Evolutionary conservation across 2,329 filamentous ascomycete genomes (phyloP).

Genomic region (Beauveria sp.): DNA sequence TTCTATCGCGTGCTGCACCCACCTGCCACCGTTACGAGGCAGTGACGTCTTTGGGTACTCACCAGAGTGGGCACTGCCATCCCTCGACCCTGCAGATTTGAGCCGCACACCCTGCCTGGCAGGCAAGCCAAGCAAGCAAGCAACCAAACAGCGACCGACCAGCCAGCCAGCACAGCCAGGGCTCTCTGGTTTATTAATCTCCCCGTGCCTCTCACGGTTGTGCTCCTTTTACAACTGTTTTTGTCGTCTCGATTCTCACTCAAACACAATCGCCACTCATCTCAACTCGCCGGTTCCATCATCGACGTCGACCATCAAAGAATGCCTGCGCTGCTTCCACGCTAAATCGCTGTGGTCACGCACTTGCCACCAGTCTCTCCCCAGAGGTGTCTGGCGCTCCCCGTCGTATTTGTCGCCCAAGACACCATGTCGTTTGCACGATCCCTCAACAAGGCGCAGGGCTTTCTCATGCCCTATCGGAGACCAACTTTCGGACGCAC

Average conservation of each 20-base stretch:
- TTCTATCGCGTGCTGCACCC: neutral
- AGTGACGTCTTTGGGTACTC: neutral
- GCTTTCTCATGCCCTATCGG: slow-evolving; percentile 34
- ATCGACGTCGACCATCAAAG: neutral
- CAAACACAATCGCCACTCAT: neutral
- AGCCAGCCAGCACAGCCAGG: neutral
- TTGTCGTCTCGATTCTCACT: neutral
- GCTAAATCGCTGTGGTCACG: slow-evolving; percentile 1
- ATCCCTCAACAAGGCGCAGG: slow-evolving; percentile 41
- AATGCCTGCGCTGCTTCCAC: neutral
- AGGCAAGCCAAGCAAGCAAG: neutral
- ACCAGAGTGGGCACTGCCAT: neutral
- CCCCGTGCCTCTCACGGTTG: neutral
- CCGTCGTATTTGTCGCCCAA: neutral
- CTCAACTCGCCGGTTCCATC: neutral
- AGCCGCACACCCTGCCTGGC: neutral
- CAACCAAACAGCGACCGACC: neutral
- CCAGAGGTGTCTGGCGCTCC: neutral
- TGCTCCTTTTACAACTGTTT: neutral
- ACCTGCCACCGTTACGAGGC: slow-evolving; percentile 1
- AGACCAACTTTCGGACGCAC: slow-evolving; percentile 37
- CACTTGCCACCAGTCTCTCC: neutral
- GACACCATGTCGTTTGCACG: slow-evolving; percentile 37
- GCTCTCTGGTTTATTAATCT: slow-evolving; percentile 6
- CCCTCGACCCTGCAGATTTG: slow-evolving; percentile 8